These are phyloP conservation scores for Leishmania arabica DNA, from an alignment of 208 protist genomes.

Conservation along the genomic window DNA sequence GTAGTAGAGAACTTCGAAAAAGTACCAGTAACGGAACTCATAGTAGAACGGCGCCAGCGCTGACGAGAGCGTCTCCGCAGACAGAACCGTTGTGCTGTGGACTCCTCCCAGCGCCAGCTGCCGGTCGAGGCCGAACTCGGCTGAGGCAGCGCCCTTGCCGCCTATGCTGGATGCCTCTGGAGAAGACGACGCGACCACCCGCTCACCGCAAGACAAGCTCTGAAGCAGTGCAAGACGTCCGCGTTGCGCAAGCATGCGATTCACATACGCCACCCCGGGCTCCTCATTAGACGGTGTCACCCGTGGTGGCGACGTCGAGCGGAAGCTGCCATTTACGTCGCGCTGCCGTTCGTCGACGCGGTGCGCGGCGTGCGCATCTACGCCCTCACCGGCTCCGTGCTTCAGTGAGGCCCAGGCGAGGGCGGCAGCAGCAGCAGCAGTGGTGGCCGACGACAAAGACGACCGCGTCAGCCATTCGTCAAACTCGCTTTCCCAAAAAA, in stretches of 20 bases:
- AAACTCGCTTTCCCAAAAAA: slow-evolving; percentile 23
- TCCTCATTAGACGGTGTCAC: background rate
- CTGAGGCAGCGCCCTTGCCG: background rate
- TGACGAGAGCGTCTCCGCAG: slow-evolving; percentile 2
- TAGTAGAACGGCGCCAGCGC: slow-evolving; percentile 39
- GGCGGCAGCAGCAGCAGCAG: background rate
- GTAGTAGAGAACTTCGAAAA: slow-evolving; percentile 70
- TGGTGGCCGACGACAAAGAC: background rate
- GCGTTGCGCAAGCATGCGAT: slow-evolving; percentile 6
- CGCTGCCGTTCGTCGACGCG: background rate
- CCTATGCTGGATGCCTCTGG: background rate
- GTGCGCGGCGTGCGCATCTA: background rate
- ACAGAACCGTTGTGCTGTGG: background rate
- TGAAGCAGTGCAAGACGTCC: slow-evolving; percentile 6
- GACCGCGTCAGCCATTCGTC: slow-evolving; percentile 3
- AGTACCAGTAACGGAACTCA: slow-evolving; percentile 79
- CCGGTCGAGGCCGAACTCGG: background rate
- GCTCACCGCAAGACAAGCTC: background rate
- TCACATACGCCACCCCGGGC: slow-evolving; percentile 9
- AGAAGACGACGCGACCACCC: background rate
- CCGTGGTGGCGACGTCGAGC: background rate
- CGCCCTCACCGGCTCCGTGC: background rate
- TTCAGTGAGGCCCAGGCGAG: slow-evolving; percentile 5
- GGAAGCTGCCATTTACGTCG: background rate
- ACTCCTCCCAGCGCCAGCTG: background rate